Conservation (phyloP, 257 asterid species). For the Solanum corneliomulleri region DNA sequence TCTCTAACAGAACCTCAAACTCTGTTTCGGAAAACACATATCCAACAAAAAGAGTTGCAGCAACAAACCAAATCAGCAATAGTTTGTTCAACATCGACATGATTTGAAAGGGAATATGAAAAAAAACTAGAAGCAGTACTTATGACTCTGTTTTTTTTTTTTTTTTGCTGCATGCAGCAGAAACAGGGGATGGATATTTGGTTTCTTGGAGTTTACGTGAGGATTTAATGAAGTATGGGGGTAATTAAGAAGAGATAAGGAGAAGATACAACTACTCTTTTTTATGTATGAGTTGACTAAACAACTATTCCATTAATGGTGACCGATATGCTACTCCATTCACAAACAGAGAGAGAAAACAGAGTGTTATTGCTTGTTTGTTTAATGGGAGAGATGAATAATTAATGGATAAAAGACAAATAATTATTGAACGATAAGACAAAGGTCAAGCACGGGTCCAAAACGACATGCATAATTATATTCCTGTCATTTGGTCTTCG, state of each 20-base stretch:
- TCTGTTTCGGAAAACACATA: background rate
- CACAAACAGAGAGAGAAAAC: conserved; percentile 3
- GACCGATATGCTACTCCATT: conserved; percentile 53
- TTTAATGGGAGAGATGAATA: background rate
- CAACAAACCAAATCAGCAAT: background rate
- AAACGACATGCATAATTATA: background rate
- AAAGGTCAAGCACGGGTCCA: conserved; percentile 14
- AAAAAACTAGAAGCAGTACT: background rate
- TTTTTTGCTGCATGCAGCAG: conserved; percentile 10
- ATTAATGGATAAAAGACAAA: background rate
- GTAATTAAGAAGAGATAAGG: background rate
- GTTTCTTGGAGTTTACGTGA: background rate
- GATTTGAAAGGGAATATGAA: background rate
- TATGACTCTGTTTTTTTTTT: background rate
- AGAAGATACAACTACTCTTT: background rate
- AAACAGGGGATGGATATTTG: background rate
- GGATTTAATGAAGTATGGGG: background rate
- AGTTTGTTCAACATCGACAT: conserved; percentile 2
- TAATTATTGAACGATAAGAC: conserved; percentile 8
- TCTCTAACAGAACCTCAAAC: conserved; percentile 32
- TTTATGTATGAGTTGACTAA: background rate
- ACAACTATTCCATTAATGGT: conserved; percentile 28
- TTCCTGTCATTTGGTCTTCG: background rate
- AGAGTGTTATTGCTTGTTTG: background rate
- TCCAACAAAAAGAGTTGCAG: background rate